Conservation (phyloP, 352 stramenopile genomes). For the Globisporangium paroecandrum region DNA sequence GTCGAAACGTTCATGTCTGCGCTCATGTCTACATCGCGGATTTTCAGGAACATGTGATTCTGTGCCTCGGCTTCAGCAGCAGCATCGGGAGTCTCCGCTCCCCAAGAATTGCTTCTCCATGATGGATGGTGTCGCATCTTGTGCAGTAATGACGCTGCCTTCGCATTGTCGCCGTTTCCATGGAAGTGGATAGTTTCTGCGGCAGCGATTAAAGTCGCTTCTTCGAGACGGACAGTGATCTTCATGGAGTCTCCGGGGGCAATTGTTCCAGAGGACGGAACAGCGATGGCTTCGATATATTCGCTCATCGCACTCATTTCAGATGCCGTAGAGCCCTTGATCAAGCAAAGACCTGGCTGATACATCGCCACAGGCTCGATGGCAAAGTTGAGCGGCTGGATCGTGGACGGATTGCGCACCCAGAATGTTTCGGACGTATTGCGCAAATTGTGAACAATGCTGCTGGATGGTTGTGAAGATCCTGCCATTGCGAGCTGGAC, state of each 20-base stretch:
- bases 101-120: constrained; percentile 84
- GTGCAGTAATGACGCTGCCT: constrained; percentile 42
- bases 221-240: constrained; percentile 75
- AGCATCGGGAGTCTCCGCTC: constrained; percentile 44
- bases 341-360: constrained; percentile 55
- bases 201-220: constrained; percentile 31
- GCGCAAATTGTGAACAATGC: constrained; percentile 58
- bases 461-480: constrained; percentile 21
- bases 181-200: constrained; percentile 30
- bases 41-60: constrained; percentile 75
- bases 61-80: constrained; percentile 37
- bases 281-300: constrained; percentile 67
- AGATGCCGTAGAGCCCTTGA: constrained; percentile 46
- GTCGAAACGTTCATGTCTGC: constrained; percentile 43
- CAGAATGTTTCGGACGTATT: constrained; percentile 75
- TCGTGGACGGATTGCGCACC: constrained; percentile 72
- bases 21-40: constrained; percentile 65
- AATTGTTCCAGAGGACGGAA: constrained; percentile 71
- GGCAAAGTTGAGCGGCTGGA: constrained; percentile 64
- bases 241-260: constrained; percentile 70
- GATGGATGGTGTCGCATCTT: constrained; percentile 78
- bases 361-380: constrained; percentile 71
- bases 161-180: constrained; percentile 27
- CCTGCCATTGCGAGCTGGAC: constrained; percentile 24
- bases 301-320: constrained; percentile 80